Base-by-base conservation (phyloP, 768 basidiomycete genomes). In the Rhodotorula kratochvilovae region DNA sequence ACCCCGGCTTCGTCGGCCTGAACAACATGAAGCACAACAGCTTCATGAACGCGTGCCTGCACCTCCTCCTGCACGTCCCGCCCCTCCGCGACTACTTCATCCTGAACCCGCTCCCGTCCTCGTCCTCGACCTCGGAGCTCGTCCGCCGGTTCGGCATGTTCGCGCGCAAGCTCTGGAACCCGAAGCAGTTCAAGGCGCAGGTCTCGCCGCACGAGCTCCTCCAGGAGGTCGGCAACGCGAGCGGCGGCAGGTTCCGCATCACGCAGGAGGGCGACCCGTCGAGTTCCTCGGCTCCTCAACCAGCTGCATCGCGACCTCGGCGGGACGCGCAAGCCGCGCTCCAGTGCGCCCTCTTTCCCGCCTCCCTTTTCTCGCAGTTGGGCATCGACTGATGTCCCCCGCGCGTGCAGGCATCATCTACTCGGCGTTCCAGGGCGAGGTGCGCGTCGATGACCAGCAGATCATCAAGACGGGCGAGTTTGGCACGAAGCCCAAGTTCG, bases 1-100 rank as follows among this genome's bases (percentile, higher is more conserved):
- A 90, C 59, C 90, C 94, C 63, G 96, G 96, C 4, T 97, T 90
- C 80, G 87, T 98, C 79, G 96, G 96, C 57, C 84, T 99, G 61
- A 98, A 99, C 84, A 92, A 99, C 80, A 95, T 99, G 83, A 95
- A 96, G 81, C 83, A 87, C 77, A 95, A 98, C 80, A 95, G 97
- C 79, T 92, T 96, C 79, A 89, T 96, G 87, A 99, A 98, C 79
- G 94, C 96, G 73, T 87, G 98, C 78, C 90, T 98, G 61, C 94
- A 98, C 73, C 86, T 91, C 23, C 85, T 99, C 51, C 85, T 96
- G 33, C 96, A 99, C 80, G 87, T 98, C 65, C 83, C 89, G 31
- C 92, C 93, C 3, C 82, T 99, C 69, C 89, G 96, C 58, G 89
- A 95, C 78, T 89, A 89, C 80, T 84, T 95, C 60, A 84, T 95